Percentiles rank a stretch among this genome's conserved stretches.
phyloP scores from a whole-genome alignment of 805 yeast species.

The Candida sithepensis region DNA sequence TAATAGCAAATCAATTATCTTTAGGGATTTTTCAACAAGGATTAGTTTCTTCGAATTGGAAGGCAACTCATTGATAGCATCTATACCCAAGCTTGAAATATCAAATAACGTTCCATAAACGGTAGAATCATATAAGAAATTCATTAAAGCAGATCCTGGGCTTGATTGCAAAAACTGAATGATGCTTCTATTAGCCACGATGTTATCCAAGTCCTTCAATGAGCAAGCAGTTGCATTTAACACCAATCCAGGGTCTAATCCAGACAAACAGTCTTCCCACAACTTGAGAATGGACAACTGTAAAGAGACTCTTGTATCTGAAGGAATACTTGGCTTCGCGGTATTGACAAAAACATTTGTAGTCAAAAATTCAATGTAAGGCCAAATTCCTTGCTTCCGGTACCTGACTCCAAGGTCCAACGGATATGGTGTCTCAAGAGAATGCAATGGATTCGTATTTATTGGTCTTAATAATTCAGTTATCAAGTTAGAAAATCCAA shows the following conservation, averaged over 20 bases:
- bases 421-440: constrained; percentile 51
- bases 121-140: constrained; percentile 56
- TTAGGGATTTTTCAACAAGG: constrained; percentile 39
- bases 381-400: constrained; percentile 70
- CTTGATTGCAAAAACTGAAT: constrained; percentile 55
- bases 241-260: constrained; percentile 51
- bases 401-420: constrained; percentile 55
- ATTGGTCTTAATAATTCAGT: constrained; percentile 32
- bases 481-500: constrained; percentile 60
- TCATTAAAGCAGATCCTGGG: constrained; percentile 65
- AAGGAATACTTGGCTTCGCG: constrained; percentile 34
- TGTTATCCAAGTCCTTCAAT: constrained; percentile 41
- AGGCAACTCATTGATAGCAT: constrained; percentile 42
- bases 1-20: constrained; percentile 43
- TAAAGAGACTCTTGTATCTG: constrained; percentile 37
- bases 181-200: constrained; percentile 43
- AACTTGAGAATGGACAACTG: constrained; percentile 54
- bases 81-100: constrained; percentile 58
- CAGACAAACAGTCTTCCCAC: constrained; percentile 42
- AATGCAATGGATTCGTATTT: constrained; percentile 36
- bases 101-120: constrained; percentile 54
- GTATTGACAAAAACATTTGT: constrained; percentile 61
- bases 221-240: constrained; percentile 47
- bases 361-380: constrained; percentile 73
- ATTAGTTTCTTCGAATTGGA: constrained; percentile 31